Evolutionary conservation across 179 eudicot species (phyloP), one percentile per base, ranked within the genome.

Genomic region (Beta corolliflora): DNA sequence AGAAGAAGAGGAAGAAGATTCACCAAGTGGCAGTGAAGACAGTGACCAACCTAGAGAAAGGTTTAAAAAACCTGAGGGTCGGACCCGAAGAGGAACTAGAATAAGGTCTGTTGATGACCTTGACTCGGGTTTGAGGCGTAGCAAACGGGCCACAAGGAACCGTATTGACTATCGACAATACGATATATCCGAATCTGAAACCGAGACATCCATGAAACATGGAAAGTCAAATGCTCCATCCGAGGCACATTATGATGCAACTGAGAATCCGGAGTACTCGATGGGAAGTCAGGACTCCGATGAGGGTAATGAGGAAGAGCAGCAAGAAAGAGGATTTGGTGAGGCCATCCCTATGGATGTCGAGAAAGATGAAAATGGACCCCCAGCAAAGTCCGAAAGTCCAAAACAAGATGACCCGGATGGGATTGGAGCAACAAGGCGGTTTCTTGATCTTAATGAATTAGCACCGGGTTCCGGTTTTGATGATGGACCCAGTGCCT

Each of bases 391-490:
- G 83, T 75, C 79, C 9, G 81, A 84, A 72, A 83, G 88, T 80
- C 86, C 90, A 36, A 83, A 74, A 31, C 87, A 85, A 73, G 90
- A 89, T 64, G 91, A 87, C 31, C 82, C 31, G 15, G 88, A 86
- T 8, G 85, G 82, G 74, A 88, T 67, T 44, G 85, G 78, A 41
- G 83, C 84, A 78, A 86, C 86, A 75, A 88, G 92, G 71, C 89
- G 90, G 61, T 92, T 92, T 92, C 98, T 95, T 83, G 98, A 95
- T 85, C 91, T 94, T 15, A 95, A 93, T 83, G 98, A 94, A 82
- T 88, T 91, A 56, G 98, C 98, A 78, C 98, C 98, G 3, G 97
- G 94, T 81, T 80, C 92, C 68, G 93, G 97, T 79, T 91, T 92
- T 81, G 98, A 93, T 19, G 98, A 95, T 80, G 94, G 94, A 63